Percentiles rank a stretch among this genome's conserved stretches.
phyloP scores from a whole-genome alignment of 441 rosid species.

The Bruguiera hainesii region DNA sequence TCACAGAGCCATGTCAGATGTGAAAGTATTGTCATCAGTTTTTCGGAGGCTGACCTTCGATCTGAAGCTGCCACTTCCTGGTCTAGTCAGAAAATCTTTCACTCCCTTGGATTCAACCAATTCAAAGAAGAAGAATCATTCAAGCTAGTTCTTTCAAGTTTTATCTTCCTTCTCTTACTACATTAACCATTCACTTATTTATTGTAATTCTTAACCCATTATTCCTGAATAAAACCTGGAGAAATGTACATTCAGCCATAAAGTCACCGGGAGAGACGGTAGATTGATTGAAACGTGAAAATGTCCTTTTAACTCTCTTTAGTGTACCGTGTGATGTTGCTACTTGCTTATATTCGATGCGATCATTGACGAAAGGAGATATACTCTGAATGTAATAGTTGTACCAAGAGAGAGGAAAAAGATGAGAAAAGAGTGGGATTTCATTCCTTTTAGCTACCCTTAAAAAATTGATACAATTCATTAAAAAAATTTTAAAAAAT shows the following conservation, averaged over 20 bases:
- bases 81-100: constrained; percentile 47
- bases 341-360: too few relatives aligned
- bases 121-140: constrained; percentile 56
- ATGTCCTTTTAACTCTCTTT: too few relatives aligned
- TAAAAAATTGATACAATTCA: neutral
- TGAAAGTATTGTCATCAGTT: constrained; percentile 46
- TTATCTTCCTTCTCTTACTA: neutral
- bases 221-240: constrained; percentile 9
- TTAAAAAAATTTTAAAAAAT: too few relatives aligned
- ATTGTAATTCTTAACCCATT: constrained; percentile 24
- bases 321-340: too few relatives aligned
- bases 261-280: too few relatives aligned
- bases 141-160: constrained; percentile 21
- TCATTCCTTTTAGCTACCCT: neutral
- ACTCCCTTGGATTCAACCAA: constrained; percentile 35
- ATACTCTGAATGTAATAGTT: too few relatives aligned
- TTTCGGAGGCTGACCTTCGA: constrained; percentile 64
- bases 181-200: constrained; percentile 5
- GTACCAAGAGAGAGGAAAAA: too few relatives aligned
- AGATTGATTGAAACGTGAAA: too few relatives aligned
- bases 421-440: neutral
- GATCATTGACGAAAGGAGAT: too few relatives aligned
- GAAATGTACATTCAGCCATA: neutral
- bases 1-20: constrained; percentile 93
- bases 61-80: constrained; percentile 51